These are phyloP conservation scores for Schizochytrium sp. DNA, from an alignment of 108 stramenopile species.

Conservation along the genomic window DNA sequence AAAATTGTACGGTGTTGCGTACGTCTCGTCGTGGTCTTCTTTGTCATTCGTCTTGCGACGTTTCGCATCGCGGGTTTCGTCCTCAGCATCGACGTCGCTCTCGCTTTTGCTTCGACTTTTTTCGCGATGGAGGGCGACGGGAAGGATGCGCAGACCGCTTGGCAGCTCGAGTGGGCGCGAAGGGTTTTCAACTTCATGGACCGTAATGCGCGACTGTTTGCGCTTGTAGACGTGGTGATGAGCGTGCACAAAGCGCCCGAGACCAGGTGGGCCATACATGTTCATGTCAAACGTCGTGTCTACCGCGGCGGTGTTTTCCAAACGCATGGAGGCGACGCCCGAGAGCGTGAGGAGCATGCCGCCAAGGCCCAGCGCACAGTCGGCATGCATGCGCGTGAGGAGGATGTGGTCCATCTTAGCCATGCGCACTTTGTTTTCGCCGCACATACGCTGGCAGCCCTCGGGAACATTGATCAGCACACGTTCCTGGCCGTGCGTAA, in stretches of 20 bases:
- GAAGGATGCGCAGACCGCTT: not conserved
- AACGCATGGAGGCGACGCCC: not conserved
- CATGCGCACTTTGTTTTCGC: not conserved
- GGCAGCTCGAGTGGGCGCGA: not conserved
- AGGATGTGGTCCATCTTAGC: not conserved
- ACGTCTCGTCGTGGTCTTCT: not conserved
- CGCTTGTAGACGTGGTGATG: constrained; percentile 1
- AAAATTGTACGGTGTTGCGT: not conserved
- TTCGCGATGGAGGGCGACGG: not conserved
- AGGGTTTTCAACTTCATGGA: not conserved
- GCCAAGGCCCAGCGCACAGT: not conserved
- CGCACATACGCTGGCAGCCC: not conserved
- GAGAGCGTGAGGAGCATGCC: constrained; percentile 14
- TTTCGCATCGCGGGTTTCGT: too few relatives aligned
- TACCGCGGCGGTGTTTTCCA: not conserved
- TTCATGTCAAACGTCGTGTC: not conserved
- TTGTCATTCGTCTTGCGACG: not conserved
- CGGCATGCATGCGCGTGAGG: not conserved
- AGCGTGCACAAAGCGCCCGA: not conserved
- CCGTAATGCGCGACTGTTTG: not conserved
- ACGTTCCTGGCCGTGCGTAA: not conserved
- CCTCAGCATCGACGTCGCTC: not conserved
- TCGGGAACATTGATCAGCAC: not conserved
- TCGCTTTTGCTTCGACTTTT: not conserved
- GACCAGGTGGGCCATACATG: not conserved